Percentiles rank a stretch among this genome's conserved stretches.
phyloP scores from a whole-genome alignment of 495 filamentous ascomycete species.

The Pseudotulostoma volvatum region DNA sequence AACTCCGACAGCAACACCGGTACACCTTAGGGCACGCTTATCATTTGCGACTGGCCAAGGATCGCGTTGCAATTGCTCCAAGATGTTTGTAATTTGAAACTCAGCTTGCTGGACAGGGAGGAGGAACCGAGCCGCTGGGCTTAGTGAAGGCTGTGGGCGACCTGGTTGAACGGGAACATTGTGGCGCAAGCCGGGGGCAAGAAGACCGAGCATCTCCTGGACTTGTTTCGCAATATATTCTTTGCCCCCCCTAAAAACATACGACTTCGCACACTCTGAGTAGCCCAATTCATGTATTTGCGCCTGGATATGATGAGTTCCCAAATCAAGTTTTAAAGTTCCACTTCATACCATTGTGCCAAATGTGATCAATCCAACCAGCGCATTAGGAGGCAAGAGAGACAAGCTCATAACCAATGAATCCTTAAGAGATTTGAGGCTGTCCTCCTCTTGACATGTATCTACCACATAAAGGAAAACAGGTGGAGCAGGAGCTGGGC shows the following conservation, averaged over 20 bases:
- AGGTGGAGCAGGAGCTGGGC: conserved; percentile 83
- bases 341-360: conserved; percentile 69
- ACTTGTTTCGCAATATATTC: conserved; percentile 95
- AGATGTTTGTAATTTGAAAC: conserved; percentile 91
- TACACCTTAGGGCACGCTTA: conserved; percentile 80
- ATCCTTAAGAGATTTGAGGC: conserved; percentile 86
- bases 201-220: conserved; percentile 91
- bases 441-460: conserved; percentile 97
- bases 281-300: conserved; percentile 99
- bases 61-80: conserved; percentile 94
- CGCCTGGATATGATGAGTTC: conserved; percentile 45
- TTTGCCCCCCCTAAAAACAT: conserved; percentile 96
- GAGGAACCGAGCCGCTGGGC: conserved; percentile 77
- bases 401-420: conserved; percentile 95
- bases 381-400: conserved; percentile 76
- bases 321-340: conserved; percentile 13
- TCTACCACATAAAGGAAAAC: conserved; percentile 98
- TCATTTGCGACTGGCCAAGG: conserved; percentile 97
- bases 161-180: conserved; percentile 67
- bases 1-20: conserved; percentile 89
- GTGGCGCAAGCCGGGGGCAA: conserved; percentile 52
- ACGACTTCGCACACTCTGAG: conserved; percentile 97
- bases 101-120: conserved; percentile 92
- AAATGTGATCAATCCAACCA: conserved; percentile 90
- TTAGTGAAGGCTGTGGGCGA: conserved; percentile 53